Evolutionary conservation across 2,329 filamentous ascomycete genomes (phyloP), one percentile per base, ranked within the genome.

Genomic region (Dothistroma pini): DNA sequence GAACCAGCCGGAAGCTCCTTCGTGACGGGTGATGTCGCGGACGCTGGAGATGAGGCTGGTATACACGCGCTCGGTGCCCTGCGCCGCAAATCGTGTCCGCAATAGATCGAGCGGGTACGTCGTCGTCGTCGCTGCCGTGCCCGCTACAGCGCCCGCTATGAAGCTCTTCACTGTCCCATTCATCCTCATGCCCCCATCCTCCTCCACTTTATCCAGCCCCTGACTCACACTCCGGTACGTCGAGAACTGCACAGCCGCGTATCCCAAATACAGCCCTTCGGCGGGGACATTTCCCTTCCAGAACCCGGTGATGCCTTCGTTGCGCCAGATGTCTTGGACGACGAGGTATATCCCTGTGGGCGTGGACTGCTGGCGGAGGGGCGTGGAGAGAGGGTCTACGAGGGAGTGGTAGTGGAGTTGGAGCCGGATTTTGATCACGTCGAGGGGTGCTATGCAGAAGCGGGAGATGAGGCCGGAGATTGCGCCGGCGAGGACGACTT

Each of bases 281-380:
- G 95, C 95, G 44, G 95, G 93, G 61, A 99, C 86, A 74, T 99
- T 99, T 74, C 95, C 95, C 81, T 97, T 97, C 95, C 95, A 99
- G 66, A 99, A 84, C 32, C 86, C 85, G 4, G 89, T 88, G 67
- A 97, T 73, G 48, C 95, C 95, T 75, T 99, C 95, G 71, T 92
- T 82, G 31, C 79, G 80, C 56, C 93, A 75, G 70, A 97, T 97
- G 63, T 88, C 84, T 60, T 83, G 84, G 2, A 67, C 70, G 29
- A 72, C 63, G 19, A 63, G 54, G 22, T 61, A 58, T 10, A 74
- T 68, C 34, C 71, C 71, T 11, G 64, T 59, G 4, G 71, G 66
- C 12, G 63, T 64, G 12, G n/a, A 3, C 5, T 14, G 4, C 1
- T 25, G n/a, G 22, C 65, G 60, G 12, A 35, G 51, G 2, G 29